Evolutionary conservation across 352 stramenopile genomes (phyloP), one percentile per base, ranked within the genome.

Genomic region (Plasmopara halstedii): DNA sequence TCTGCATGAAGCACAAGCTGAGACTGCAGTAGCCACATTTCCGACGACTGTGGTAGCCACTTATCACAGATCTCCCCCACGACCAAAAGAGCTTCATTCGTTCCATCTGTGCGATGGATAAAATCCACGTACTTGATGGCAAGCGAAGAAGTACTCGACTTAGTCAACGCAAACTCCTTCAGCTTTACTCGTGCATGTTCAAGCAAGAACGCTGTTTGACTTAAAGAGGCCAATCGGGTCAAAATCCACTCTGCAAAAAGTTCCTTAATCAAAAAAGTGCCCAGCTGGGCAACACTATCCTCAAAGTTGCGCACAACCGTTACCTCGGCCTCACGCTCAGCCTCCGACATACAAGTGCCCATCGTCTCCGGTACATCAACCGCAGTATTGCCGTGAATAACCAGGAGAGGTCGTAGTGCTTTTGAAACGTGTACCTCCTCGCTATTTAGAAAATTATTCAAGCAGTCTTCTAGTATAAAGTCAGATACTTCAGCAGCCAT

Each of bases 11-110:
- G 64, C 33, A 81, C 56, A 6, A 92, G 62, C 55, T 90, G 81
- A 26, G 81, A 68, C 37, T 85, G 70, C 33, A 92, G 57, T 22
- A 90, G 52, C 73, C 76, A 90, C 7, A 89, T 49, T 31, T 67
- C 53, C 0, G 70, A 65, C 9, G 60, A 59, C 14, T 71, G 50
- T 10, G 62, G 52, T 29, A 70, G 46, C 19, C 47, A 56, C 44
- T 60, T 50, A 20, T 62, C 50, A 18, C 80, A 68, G 21, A 87
- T 42, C 15, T 73, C 64, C 6, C 70, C 58, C 14, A 75, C 45
- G 2, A 66, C 40, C 25, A 68, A 51, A 20, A 88, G 43, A 2
- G 78, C 78, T 6, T 51, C 47, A n/a, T 52, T 42, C 15, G 70
- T 69, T 25, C 76, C 81, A 8, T 83, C 58, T 7, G 63, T 85